These are phyloP conservation scores for Penicillium simplicissimum DNA, from an alignment of 495 filamentous ascomycete species.

Conservation along the genomic window DNA sequence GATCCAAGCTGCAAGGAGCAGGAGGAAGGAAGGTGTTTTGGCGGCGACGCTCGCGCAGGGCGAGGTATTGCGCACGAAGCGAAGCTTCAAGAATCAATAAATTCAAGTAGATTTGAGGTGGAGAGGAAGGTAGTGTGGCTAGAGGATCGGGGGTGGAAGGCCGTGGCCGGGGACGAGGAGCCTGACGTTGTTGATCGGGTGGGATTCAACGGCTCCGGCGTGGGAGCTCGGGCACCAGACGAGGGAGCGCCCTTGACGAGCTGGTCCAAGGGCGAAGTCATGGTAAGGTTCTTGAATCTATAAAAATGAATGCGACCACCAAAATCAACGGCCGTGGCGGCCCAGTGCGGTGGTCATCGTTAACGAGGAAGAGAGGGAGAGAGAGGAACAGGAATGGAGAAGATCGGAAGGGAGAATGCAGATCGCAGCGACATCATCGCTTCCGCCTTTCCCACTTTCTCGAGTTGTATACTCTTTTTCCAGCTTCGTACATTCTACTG, in stretches of 20 bases:
- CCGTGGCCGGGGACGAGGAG: slow-evolving; percentile 39
- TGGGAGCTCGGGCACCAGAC: slow-evolving; percentile 45
- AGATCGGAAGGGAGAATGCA: slow-evolving; percentile 17
- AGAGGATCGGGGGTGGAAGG: slow-evolving; percentile 66
- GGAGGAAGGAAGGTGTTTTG: slow-evolving; percentile 95
- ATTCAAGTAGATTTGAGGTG: slow-evolving; percentile 98
- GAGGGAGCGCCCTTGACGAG: slow-evolving; percentile 80
- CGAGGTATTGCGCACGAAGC: slow-evolving; percentile 87
- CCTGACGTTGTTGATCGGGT: slow-evolving; percentile 30
- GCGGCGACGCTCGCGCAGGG: slow-evolving; percentile 80
- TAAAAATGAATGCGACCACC: slow-evolving; percentile 2
- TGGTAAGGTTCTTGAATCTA: slow-evolving; percentile 25
- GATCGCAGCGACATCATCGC: slow-evolving; percentile 23
- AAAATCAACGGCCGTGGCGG: slow-evolving; percentile 35
- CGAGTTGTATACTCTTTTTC: slow-evolving; percentile 1
- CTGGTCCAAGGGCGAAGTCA: slow-evolving; percentile 72
- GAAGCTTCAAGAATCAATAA: slow-evolving; percentile 95
- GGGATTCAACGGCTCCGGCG: slow-evolving; percentile 39
- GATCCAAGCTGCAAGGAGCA: slow-evolving; percentile 76
- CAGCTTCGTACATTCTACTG: neutral
- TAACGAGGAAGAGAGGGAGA: slow-evolving; percentile 13
- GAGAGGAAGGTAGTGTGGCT: slow-evolving; percentile 80
- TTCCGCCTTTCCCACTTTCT: slow-evolving; percentile 17
- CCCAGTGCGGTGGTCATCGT: slow-evolving; percentile 29
- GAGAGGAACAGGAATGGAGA: slow-evolving; percentile 13